Evolutionary conservation across 2,329 filamentous ascomycete species (phyloP).

Genomic region (Lojkania enalia): DNA sequence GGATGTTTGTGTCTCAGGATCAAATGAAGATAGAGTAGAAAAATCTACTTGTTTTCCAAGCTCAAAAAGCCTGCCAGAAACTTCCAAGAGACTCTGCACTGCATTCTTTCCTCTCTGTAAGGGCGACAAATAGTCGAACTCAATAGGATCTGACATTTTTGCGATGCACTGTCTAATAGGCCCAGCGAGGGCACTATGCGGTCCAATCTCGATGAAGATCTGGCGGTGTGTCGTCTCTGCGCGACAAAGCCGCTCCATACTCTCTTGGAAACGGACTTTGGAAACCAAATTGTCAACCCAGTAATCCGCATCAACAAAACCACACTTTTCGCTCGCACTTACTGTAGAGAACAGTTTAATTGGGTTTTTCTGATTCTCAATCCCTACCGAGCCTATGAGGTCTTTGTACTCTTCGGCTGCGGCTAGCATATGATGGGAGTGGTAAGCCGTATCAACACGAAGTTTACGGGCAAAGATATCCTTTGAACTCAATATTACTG

Average conservation of each 20-base stretch:
- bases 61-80: constrained; percentile 17
- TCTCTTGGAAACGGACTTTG: constrained; percentile 37
- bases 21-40: not conserved
- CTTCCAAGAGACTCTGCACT: constrained; percentile 19
- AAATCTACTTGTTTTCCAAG: constrained; percentile 20
- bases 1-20: not conserved
- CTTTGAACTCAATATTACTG: constrained; percentile 34
- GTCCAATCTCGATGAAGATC: constrained; percentile 27
- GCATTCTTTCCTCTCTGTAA: constrained; percentile 29
- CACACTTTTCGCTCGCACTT: not conserved
- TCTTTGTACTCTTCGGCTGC: constrained; percentile 32
- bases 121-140: not conserved
- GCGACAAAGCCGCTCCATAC: not conserved
- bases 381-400: not conserved
- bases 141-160: not conserved
- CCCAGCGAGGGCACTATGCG: constrained; percentile 28
- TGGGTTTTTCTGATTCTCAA: not conserved
- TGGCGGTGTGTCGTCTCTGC: constrained; percentile 9
- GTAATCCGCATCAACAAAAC: constrained; percentile 18
- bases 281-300: constrained; percentile 45
- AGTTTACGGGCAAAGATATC: constrained; percentile 43
- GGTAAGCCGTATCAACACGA: constrained; percentile 49
- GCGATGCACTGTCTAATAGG: constrained; percentile 27
- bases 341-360: not conserved
- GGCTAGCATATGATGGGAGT: constrained; percentile 46